Base-by-base conservation (phyloP, 805 yeast species). In the Schizosaccharomyces lindneri region DNA sequence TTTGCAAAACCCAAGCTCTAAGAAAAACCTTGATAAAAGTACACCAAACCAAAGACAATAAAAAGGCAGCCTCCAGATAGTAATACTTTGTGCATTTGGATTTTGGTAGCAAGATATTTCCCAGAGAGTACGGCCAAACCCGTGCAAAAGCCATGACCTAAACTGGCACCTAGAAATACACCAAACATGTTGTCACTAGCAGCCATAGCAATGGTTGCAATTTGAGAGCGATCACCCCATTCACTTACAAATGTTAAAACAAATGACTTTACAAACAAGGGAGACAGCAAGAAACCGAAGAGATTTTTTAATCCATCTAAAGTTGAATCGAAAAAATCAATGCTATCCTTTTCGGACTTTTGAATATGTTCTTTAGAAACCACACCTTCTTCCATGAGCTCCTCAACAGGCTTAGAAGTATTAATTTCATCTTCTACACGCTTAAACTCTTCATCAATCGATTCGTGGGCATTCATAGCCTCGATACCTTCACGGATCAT, bases 171-270 rank as follows among this genome's bases (percentile, higher is more conserved):
- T 59, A 82, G 66, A 59, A 90, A 87, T 48, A 89, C 95, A 66
- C 77, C 77, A 89, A 93, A 83, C 73, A 87, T 93, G 71, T 88
- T 85, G 55, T 87, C 82, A 48, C 96, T 96, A 0, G 98, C 95
- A 61, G 97, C 97, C 94, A 93, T 85, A 51, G 97, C 97, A 68
- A 93, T 88, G 43, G 97, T 93, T 55, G 97, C 95, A 62, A 93
- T 87, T 74, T 93, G 99, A 13, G 97, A 88, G 68, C 98, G 82
- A 72, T 93, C 99, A 61, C 99, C 99, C 95, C 97, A 88, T 74
- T 93, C 99, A 64, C 97, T 98, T 60, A 93, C 74, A 71, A 93
- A 93, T 4, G 95, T 87, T 97, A 93, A 90, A 62, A 81, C 81
- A 69, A 93, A 93, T 4, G 90, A 90, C 75, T 90, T 96, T 65